These are phyloP conservation scores for Phytophthora citrophthora DNA, from an alignment of 352 stramenopile species.

Conservation along the genomic window DNA sequence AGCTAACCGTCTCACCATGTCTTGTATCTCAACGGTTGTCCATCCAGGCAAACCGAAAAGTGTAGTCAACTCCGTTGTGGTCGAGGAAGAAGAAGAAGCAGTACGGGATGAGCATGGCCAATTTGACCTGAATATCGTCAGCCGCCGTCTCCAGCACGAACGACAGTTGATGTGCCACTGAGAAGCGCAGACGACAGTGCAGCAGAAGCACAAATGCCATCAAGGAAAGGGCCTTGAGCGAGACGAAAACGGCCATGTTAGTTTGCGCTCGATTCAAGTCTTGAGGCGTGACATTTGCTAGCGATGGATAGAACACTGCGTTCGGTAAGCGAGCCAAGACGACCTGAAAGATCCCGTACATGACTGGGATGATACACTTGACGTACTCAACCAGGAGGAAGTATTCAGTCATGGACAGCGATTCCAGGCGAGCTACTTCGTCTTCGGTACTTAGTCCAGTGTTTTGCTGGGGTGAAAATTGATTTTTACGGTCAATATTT, in stretches of 20 bases:
- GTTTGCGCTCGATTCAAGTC: neutral
- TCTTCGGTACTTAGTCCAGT: no score
- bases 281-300: neutral
- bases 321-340: neutral
- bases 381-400: neutral
- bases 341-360: neutral
- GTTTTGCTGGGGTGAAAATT: no score
- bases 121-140: conserved; percentile 30
- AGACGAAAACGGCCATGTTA: conserved; percentile 19
- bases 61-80: conserved; percentile 31
- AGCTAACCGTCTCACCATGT: no score
- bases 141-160: conserved; percentile 37
- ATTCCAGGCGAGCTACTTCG: neutral
- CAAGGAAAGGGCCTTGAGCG: conserved; percentile 22
- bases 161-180: conserved; percentile 30
- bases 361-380: neutral
- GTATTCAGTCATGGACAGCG: neutral
- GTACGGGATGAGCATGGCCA: conserved; percentile 33
- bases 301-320: neutral
- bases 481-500: no score
- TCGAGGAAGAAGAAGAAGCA: conserved; percentile 38
- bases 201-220: conserved; percentile 13
- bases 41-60: conserved; percentile 20
- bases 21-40: neutral
- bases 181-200: conserved; percentile 19